Percentiles rank a stretch among this genome's conserved stretches.
phyloP scores from a whole-genome alignment of 768 basidiomycete genomes.

The Harrya chromipes region DNA sequence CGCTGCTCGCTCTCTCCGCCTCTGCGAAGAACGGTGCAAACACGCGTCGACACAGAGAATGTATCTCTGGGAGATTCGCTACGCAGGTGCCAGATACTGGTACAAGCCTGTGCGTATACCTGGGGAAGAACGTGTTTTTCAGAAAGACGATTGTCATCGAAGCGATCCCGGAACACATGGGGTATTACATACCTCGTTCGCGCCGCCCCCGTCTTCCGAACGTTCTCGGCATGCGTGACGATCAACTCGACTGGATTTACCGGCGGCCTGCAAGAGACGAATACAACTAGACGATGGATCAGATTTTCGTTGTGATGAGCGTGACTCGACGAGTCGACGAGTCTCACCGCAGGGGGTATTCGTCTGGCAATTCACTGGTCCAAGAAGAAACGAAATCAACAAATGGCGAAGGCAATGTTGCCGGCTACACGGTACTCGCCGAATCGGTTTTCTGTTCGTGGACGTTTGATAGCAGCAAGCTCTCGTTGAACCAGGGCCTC shows the following conservation, averaged over 20 bases:
- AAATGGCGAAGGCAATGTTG: not conserved
- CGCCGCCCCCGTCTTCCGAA: slow-evolving; percentile 59
- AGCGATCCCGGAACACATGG: not conserved
- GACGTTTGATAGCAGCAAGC: slow-evolving; percentile 65
- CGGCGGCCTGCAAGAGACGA: slow-evolving; percentile 76
- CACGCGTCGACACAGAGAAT: slow-evolving; percentile 52
- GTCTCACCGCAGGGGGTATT: slow-evolving; percentile 71
- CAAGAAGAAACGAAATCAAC: slow-evolving; percentile 1
- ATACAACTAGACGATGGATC: slow-evolving; percentile 50
- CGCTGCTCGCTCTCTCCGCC: slow-evolving; percentile 28
- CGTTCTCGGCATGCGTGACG: slow-evolving; percentile 56
- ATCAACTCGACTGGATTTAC: slow-evolving; percentile 75
- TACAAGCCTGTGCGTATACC: slow-evolving; percentile 67
- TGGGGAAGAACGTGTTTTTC: slow-evolving; percentile 26
- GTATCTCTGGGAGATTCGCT: slow-evolving; percentile 69
- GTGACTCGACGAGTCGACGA: not conserved
- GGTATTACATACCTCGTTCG: slow-evolving; percentile 52
- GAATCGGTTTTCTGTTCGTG: slow-evolving; percentile 61
- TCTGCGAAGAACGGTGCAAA: slow-evolving; percentile 52
- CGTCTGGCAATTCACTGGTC: slow-evolving; percentile 68
- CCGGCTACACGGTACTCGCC: slow-evolving; percentile 38
- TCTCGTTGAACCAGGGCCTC: slow-evolving; percentile 74
- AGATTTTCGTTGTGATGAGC: not conserved
- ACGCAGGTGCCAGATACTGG: slow-evolving; percentile 67
- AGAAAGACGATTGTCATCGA: not conserved